Conservation (phyloP, 805 yeast species). For the Blastobotrys parvus region DNA sequence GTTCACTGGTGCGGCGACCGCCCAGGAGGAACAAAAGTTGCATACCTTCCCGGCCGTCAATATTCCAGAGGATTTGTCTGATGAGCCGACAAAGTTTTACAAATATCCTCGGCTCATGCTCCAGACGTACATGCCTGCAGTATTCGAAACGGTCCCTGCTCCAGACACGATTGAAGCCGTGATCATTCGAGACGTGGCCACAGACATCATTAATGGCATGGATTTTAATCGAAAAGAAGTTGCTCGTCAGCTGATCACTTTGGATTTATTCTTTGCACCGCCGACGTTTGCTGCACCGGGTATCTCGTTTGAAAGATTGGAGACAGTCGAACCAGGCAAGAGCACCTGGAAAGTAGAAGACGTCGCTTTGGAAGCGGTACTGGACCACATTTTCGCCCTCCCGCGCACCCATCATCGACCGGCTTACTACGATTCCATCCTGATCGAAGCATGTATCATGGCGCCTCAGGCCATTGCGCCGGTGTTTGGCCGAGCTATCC, state of each 20-base stretch:
- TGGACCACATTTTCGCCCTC: slow-evolving; percentile 67
- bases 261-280: slow-evolving; percentile 64
- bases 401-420: slow-evolving; percentile 59
- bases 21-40: slow-evolving; percentile 2
- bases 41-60: slow-evolving; percentile 29
- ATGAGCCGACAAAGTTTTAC: slow-evolving; percentile 1
- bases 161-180: slow-evolving; percentile 45
- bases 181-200: slow-evolving; percentile 63
- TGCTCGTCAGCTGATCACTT: slow-evolving; percentile 67
- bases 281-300: slow-evolving; percentile 66
- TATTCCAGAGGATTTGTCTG: slow-evolving; percentile 20
- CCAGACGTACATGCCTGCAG: slow-evolving; percentile 45
- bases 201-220: slow-evolving; percentile 67
- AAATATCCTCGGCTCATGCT: slow-evolving; percentile 30
- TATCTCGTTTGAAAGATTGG: slow-evolving; percentile 63
- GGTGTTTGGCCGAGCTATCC: slow-evolving; percentile 84
- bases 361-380: slow-evolving; percentile 71
- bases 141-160: slow-evolving; percentile 60
- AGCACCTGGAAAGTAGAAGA: slow-evolving; percentile 92
- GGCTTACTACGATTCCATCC: slow-evolving; percentile 74
- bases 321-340: slow-evolving; percentile 25
- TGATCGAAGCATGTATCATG: slow-evolving; percentile 80
- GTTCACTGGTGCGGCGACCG: slow-evolving; percentile 2
- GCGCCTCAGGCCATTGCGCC: slow-evolving; percentile 84
- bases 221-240: slow-evolving; percentile 87